Conservation (phyloP, 345 rosid genomes). For the Citrus medica region DNA sequence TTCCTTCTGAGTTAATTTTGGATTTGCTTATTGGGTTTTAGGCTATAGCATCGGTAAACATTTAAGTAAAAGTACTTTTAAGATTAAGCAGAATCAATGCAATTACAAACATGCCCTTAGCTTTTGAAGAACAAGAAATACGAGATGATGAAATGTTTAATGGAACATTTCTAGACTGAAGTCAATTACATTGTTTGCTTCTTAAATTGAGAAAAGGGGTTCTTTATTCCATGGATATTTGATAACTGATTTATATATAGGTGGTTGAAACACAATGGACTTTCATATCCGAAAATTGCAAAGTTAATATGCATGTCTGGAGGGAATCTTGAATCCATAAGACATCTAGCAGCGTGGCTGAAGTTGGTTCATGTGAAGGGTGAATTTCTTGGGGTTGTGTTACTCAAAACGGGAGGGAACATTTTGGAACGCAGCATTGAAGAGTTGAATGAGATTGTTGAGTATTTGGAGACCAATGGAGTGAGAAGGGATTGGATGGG, state of each 20-base stretch:
- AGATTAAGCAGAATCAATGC: not conserved
- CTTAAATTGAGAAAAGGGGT: not conserved
- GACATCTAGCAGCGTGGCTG: constrained; percentile 59
- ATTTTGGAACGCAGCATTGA: constrained; percentile 47
- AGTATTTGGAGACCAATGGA: constrained; percentile 68
- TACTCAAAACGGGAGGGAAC: constrained; percentile 59
- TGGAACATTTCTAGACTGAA: not conserved
- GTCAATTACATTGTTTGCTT: not conserved
- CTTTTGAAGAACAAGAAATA: too few species aligned
- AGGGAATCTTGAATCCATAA: constrained; percentile 65
- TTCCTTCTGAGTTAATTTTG: not conserved
- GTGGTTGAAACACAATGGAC: constrained; percentile 87
- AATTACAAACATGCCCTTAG: not conserved
- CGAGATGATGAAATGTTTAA: not conserved
- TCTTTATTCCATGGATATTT: constrained; percentile 12
- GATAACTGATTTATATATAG: constrained; percentile 31
- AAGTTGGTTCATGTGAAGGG: constrained; percentile 74
- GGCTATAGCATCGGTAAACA: not conserved
- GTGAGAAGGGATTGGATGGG: constrained; percentile 93
- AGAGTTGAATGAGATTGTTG: constrained; percentile 61
- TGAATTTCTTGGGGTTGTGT: constrained; percentile 64
- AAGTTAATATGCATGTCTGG: constrained; percentile 65
- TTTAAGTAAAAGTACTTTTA: not conserved
- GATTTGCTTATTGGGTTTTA: not conserved
- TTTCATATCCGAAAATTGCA: constrained; percentile 72